Percentiles rank a stretch among this genome's conserved stretches.
phyloP scores from a whole-genome alignment of 139 green algal species.

The Chlamydomonas urium region DNA sequence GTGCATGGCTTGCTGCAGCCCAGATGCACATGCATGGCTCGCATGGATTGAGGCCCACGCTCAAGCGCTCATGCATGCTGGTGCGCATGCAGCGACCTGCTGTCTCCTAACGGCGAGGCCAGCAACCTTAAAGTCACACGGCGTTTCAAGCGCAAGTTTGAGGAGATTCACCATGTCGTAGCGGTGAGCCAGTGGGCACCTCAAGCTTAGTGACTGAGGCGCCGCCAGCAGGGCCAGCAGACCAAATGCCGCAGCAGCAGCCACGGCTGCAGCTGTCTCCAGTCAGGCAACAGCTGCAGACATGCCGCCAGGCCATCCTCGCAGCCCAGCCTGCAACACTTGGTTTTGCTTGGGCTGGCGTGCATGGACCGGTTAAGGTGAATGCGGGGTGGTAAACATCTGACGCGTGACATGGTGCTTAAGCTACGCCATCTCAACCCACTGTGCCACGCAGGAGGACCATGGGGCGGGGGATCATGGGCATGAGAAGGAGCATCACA shows the following conservation, averaged over 20 bases:
- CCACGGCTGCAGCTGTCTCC: too few species aligned
- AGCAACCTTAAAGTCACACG: constrained; percentile 77
- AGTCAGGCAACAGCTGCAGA: too few species aligned
- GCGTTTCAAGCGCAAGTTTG: constrained; percentile 70
- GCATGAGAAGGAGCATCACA: constrained; percentile 87
- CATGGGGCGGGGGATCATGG: constrained; percentile 45
- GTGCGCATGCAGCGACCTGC: constrained; percentile 35
- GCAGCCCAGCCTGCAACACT: too few species aligned
- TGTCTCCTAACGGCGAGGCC: constrained; percentile 27
- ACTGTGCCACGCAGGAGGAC: constrained; percentile 33
- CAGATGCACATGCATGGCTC: neutral
- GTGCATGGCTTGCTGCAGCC: neutral
- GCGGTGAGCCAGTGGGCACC: neutral
- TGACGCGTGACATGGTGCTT: constrained; percentile 9
- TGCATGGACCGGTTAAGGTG: too few species aligned
- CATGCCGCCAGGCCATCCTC: too few species aligned
- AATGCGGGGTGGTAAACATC: too few species aligned
- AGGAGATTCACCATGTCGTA: constrained; percentile 68
- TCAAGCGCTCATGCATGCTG: neutral
- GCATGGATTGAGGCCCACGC: neutral
- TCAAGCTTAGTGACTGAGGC: neutral
- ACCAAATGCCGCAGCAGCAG: constrained; percentile 15
- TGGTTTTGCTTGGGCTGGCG: too few species aligned
- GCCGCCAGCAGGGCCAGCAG: constrained; percentile 29
- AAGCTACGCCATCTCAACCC: constrained; percentile 26